phyloP scores from a whole-genome alignment of 495 filamentous ascomycete species.

The Hypoxylon fuscum region DNA sequence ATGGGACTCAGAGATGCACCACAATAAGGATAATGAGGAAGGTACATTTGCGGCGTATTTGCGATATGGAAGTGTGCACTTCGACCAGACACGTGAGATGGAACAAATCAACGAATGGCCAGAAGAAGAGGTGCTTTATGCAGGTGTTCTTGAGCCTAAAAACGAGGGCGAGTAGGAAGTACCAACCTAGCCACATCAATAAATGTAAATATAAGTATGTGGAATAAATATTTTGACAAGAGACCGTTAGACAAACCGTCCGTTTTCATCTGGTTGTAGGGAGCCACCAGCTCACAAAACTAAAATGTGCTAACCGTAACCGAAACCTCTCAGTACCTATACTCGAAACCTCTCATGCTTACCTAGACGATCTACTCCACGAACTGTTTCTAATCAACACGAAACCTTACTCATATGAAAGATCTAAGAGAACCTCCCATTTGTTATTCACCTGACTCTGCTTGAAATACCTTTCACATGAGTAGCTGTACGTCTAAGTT shows the following conservation, averaged over 20 bases:
- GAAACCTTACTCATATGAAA: conserved; percentile 23
- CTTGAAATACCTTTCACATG: conserved; percentile 41
- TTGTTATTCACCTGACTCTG: conserved; percentile 37
- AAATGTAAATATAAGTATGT: no score
- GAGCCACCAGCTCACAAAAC: no score
- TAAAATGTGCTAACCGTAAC: no score
- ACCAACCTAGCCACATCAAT: no score
- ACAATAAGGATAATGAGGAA: conserved; percentile 40
- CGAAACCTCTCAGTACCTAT: no score
- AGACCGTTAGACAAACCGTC: no score
- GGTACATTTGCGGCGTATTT: conserved; percentile 52
- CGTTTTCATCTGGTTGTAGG: no score
- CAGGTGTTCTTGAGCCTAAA: conserved; percentile 36
- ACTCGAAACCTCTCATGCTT: no score
- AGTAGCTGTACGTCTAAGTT: conserved; percentile 24
- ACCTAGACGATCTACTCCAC: no score
- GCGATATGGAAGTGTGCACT: conserved; percentile 47
- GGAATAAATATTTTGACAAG: no score
- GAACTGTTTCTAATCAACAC: not conserved
- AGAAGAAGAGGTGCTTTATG: conserved; percentile 33
- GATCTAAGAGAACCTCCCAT: conserved; percentile 33
- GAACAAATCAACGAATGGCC: conserved; percentile 35
- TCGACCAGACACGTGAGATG: conserved; percentile 45
- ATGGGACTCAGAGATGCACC: conserved; percentile 45
- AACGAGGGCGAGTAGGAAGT: not conserved